Conservation (phyloP, 169 alveolate species). For the Plasmodium knowlesi region DNA sequence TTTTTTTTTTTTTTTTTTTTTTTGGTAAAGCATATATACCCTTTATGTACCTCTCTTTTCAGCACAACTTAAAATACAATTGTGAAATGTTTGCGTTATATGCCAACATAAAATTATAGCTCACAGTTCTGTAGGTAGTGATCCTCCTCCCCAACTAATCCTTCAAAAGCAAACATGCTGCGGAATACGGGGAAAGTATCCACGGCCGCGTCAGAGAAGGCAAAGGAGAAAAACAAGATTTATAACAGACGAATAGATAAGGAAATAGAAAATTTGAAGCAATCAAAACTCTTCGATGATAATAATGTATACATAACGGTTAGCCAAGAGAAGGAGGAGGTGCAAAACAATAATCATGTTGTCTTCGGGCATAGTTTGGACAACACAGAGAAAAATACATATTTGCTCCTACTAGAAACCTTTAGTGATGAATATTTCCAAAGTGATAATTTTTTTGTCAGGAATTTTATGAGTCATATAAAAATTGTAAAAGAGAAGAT, state of each 20-base stretch:
- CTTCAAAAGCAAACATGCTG: background rate
- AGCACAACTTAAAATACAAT: background rate
- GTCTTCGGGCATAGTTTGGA: background rate
- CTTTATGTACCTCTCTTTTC: background rate
- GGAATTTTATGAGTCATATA: slow-evolving; percentile 31
- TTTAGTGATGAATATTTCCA: slow-evolving; percentile 51
- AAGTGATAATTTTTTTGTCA: slow-evolving; percentile 29
- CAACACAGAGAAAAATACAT: background rate
- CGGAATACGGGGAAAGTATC: slow-evolving; percentile 15
- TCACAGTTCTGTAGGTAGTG: background rate
- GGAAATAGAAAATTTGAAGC: slow-evolving; percentile 58
- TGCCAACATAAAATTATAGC: background rate
- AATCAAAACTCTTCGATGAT: slow-evolving; percentile 25
- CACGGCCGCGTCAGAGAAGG: background rate
- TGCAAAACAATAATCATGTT: background rate
- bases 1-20: background rate
- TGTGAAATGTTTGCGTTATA: background rate
- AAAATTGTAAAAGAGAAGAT: slow-evolving; percentile 12
- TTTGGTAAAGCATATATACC: background rate
- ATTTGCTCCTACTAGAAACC: slow-evolving; percentile 17
- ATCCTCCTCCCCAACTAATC: background rate
- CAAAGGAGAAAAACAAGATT: slow-evolving; percentile 24
- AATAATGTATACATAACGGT: slow-evolving; percentile 46
- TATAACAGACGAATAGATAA: slow-evolving; percentile 61
- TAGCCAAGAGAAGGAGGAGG: background rate